Base-by-base conservation (phyloP, 352 stramenopile genomes). In the Phytophthora vignae region DNA sequence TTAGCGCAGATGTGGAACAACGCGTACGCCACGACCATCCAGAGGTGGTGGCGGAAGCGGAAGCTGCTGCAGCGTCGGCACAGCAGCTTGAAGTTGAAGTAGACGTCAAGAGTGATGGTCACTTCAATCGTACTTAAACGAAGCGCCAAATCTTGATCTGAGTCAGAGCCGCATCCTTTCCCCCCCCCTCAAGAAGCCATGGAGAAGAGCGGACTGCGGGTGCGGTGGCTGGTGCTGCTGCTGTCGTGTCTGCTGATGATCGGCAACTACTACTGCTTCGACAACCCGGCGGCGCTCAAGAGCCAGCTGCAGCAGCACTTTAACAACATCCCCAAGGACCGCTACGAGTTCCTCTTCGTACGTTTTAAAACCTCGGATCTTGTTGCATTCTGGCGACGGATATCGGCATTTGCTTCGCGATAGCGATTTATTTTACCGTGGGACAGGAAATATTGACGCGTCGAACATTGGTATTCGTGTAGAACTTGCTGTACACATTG, bases 401-500 rank as follows among this genome's bases (percentile, higher is more conserved):
- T n/a, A 11, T 17, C 15, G 38, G 38, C 38, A 46, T 17, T 44
- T 14, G 11, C 4, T 46, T 15, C 4, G 5, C 25, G 55, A 22
- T 7, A 64, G 27, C 27, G 27, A 3, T 29, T 29, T 29, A 29
- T 29, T 29, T 29, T 29, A 29, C 27, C 27, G 27, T 3, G 27
- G 27, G 27, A 29, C 38, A 33, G 22, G 27, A 2, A 49, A 10
- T 49, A n/a, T 12, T n/a, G 22, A 11, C n/a, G 5, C 3, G 9
- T n/a, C 21, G 42, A 6, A 44, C 4, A 44, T n/a, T 44, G 1
- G 7, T 12, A 19, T 49, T 54, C 4, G 7, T 69, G 2, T 88
- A 98, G 88, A 98, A 97, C 64, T 69, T 98, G 60, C 78, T 98
- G 38, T 98, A 98, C 78, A 98, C 92, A 21, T 69, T 98, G 52